Conservation (phyloP, 2,329 filamentous ascomycete species). For the Aspergillus pseudotamarii region DNA sequence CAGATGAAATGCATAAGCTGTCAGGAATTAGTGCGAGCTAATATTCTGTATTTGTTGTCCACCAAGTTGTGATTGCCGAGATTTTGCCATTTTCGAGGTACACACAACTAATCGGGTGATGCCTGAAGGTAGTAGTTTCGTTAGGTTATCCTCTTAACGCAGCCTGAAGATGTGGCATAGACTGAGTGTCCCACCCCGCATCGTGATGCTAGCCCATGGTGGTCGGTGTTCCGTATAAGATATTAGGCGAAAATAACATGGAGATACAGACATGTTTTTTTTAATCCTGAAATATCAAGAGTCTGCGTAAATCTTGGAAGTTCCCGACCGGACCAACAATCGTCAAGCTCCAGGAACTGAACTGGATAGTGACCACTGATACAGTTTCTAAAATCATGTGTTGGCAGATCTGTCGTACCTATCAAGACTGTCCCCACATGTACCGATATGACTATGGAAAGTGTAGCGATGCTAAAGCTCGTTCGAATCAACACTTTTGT, state of each 20-base stretch:
- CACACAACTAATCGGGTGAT: background rate
- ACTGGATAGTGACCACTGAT: background rate
- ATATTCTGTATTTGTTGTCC: background rate
- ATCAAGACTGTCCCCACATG: slow-evolving; percentile 2
- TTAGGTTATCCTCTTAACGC: background rate
- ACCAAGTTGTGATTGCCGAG: background rate
- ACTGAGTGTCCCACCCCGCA: background rate
- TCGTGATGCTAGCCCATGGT: background rate
- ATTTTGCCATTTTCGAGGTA: background rate
- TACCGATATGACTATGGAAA: slow-evolving; percentile 4
- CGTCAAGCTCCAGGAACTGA: background rate
- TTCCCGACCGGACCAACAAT: background rate
- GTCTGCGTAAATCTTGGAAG: background rate
- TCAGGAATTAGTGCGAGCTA: background rate
- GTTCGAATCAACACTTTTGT: background rate
- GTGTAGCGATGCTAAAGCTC: slow-evolving; percentile 1
- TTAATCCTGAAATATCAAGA: background rate
- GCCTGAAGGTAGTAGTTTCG: background rate
- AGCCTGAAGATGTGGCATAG: background rate
- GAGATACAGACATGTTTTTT: background rate
- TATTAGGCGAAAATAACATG: background rate
- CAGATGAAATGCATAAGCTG: background rate
- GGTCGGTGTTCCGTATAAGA: background rate
- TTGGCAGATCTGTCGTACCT: slow-evolving; percentile 3
- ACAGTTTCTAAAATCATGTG: background rate